Evolutionary conservation across 225 moss, liverwort and hornwort genomes (phyloP), one percentile per base, ranked within the genome.

Genomic region (Anthoceros angustus): DNA sequence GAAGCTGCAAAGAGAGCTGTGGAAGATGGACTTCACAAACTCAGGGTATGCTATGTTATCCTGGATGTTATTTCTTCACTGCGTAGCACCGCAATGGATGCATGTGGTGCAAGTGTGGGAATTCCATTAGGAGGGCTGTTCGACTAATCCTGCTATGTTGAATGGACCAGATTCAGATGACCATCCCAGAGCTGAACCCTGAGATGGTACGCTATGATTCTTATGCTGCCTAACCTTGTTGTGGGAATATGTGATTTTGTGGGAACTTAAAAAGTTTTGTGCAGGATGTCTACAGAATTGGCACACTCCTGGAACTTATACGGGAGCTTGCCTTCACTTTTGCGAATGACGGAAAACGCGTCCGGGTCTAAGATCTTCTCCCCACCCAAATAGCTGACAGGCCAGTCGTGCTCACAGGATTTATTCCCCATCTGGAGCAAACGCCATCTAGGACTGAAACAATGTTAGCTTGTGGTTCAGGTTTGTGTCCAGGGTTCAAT

Each of bases 231-330:
- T 15, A 50, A 21, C 14, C 71, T 14, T 39, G 21, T 14, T 62
- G 32, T 18, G 21, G 23, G 43, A 25, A 23, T 11, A 26, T 16
- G 43, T 32, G 10, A 21, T 24, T 41, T 26, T 69, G 4, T 20
- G 68, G 12, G 72, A 76, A 63, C 69, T 64, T 41, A 0, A 68
- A 70, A 45, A 5, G 4, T 23, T 55, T 50, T 64, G 63, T 62
- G 74, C 81, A 92, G 98, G 98, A 98, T 79, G 92, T 92, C 64
- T 92, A 87, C 72, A 87, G 98, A 68, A 89, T 98, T 61, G 98
- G 98, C 41, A 98, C 98, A 25, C 72, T 98, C 67, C 68, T 98
- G 71, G 98, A 98, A 79, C 82, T 92, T 23, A 42, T 92, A 10
- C 78, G 98, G 74, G 98, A 98, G 64, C 73, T 98, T 67, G 92